Evolutionary conservation across 345 rosid species (phyloP).

Genomic region (Sonneratia caseolaris): DNA sequence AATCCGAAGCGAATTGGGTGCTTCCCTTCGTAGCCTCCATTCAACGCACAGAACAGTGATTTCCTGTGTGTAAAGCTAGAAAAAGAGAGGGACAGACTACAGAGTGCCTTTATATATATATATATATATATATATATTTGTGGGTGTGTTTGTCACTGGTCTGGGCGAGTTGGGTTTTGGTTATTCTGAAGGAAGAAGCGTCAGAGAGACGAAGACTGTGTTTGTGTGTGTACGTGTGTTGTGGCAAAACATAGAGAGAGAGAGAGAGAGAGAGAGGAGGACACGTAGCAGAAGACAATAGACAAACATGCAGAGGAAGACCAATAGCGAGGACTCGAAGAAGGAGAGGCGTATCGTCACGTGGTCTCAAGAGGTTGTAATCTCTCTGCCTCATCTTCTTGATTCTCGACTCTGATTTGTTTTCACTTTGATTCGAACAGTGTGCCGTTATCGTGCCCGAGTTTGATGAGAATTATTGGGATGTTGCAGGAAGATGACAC

Average conservation of each 20-base stretch:
- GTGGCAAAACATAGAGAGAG: conserved; percentile 3
- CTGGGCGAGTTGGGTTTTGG: conserved; percentile 4
- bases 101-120: too few species aligned
- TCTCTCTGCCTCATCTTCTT: conserved; percentile 9
- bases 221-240: too few species aligned
- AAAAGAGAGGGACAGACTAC: background rate
- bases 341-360: conserved; percentile 85
- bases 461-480: background rate
- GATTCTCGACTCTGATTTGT: conserved; percentile 2
- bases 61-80: background rate
- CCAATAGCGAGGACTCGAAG: conserved; percentile 48
- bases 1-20: conserved; percentile 39
- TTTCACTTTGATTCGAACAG: conserved; percentile 14
- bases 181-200: conserved; percentile 6
- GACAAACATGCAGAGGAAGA: conserved; percentile 39
- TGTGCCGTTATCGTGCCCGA: background rate
- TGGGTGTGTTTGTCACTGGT: background rate
- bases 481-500: conserved; percentile 81
- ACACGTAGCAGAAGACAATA: conserved; percentile 12
- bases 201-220: conserved; percentile 11
- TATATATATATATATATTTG: too few species aligned
- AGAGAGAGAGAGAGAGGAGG: background rate
- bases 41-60: background rate
- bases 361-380: conserved; percentile 62
- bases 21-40: background rate